Evolutionary conservation across 1,284 basidiomycete genomes (phyloP).

Genomic region (Cryptococcus floricola): DNA sequence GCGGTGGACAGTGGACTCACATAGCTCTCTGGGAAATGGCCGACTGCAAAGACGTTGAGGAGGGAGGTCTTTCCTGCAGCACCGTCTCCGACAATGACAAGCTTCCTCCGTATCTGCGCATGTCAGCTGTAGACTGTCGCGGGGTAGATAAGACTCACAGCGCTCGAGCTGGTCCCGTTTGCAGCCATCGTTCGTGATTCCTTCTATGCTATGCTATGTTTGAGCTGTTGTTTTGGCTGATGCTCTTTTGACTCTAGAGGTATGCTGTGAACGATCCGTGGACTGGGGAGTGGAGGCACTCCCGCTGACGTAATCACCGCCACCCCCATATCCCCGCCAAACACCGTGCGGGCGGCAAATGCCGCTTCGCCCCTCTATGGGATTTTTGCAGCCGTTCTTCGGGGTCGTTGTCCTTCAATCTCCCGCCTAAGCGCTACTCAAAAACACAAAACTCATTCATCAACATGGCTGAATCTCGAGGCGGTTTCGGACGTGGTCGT

Average conservation of each 20-base stretch:
- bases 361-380: too few relatives aligned
- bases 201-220: too few relatives aligned
- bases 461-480: constrained; percentile 49
- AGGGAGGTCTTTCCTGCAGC: constrained; percentile 57
- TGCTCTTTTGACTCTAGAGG: too few relatives aligned
- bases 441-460: constrained; percentile 1
- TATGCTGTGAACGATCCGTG: too few relatives aligned
- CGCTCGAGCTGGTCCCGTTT: not conserved
- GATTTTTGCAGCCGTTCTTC: too few relatives aligned
- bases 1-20: constrained; percentile 46
- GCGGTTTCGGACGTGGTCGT: constrained; percentile 68
- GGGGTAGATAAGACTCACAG: not conserved
- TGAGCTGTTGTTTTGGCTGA: too few relatives aligned
- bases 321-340: too few relatives aligned
- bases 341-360: too few relatives aligned
- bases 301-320: too few relatives aligned
- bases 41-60: constrained; percentile 68
- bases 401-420: constrained; percentile 16
- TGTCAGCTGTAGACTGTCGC: not conserved
- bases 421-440: constrained; percentile 3
- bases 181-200: too few relatives aligned
- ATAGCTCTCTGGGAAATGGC: constrained; percentile 96
- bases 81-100: constrained; percentile 86
- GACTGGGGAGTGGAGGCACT: too few relatives aligned
- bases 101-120: constrained; percentile 40